Conservation (phyloP, 2,329 filamentous ascomycete species). For the Boeremia exigua region DNA sequence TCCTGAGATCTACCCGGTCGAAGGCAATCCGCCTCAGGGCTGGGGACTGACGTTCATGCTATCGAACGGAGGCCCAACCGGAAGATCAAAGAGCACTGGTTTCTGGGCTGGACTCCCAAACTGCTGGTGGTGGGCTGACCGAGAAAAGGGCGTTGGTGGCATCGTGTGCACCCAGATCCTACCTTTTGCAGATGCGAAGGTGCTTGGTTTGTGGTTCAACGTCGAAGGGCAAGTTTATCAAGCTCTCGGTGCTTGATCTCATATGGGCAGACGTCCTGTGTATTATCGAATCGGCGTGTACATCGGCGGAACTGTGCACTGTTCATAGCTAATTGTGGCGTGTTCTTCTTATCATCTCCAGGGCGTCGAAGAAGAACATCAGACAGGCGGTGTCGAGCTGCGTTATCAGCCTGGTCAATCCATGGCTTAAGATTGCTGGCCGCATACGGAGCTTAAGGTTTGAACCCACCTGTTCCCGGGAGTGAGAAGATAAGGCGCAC, state of each 20-base stretch:
- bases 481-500: neutral
- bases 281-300: too few relatives aligned
- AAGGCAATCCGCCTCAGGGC: constrained; percentile 61
- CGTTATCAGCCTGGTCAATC: neutral
- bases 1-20: constrained; percentile 56
- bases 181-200: constrained; percentile 38
- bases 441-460: neutral
- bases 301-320: too few relatives aligned
- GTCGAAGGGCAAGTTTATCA: constrained; percentile 35
- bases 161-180: constrained; percentile 40
- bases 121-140: constrained; percentile 66
- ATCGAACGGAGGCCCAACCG: constrained; percentile 39
- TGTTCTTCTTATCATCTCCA: neutral
- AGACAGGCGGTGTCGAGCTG: neutral
- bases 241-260: constrained; percentile 1
- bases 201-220: constrained; percentile 31
- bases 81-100: constrained; percentile 49
- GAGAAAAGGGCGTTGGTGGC: constrained; percentile 62
- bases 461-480: neutral
- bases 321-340: too few relatives aligned
- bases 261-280: neutral
- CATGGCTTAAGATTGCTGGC: neutral
- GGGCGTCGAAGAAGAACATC: neutral
- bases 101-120: constrained; percentile 68
- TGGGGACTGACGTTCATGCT: constrained; percentile 69